These are phyloP conservation scores for Phytophthora ohioensis DNA, from an alignment of 352 stramenopile species.

Conservation along the genomic window DNA sequence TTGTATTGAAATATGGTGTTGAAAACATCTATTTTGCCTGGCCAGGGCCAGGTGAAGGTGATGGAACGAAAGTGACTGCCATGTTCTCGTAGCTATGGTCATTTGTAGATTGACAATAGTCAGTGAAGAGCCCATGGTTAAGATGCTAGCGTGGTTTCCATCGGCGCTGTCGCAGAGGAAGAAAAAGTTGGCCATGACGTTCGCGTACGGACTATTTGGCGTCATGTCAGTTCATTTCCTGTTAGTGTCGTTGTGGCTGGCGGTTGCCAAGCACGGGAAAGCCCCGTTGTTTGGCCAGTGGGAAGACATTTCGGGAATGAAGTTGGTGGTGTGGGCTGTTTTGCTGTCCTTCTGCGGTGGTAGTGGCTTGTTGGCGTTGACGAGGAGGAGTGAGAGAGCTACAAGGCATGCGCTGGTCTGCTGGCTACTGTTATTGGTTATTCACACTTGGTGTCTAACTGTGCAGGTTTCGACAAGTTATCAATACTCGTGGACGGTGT, in stretches of 20 bases:
- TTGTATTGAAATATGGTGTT: neutral
- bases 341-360: conserved; percentile 19
- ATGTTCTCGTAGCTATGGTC: no score
- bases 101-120: neutral
- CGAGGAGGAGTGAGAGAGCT: conserved; percentile 6
- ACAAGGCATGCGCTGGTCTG: conserved; percentile 4
- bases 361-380: conserved; percentile 14
- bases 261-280: conserved; percentile 10
- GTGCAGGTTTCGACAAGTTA: neutral
- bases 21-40: neutral
- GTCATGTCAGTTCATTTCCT: conserved; percentile 29
- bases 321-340: conserved; percentile 14
- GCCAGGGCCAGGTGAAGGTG: no score
- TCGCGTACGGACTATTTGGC: conserved; percentile 11
- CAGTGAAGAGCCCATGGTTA: neutral
- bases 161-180: conserved; percentile 1
- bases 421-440: conserved; percentile 15
- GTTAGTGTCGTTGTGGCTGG: conserved; percentile 21
- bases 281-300: conserved; percentile 23
- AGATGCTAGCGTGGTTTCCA: neutral
- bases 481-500: conserved; percentile 5
- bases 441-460: conserved; percentile 19
- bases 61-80: no score
- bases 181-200: conserved; percentile 2
- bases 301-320: conserved; percentile 13